A percentile compares a stretch with the other conserved stretches of the same genome.
Conservation (phyloP, 768 basidiomycete species). For the Podaxis mareebaensis region DNA sequence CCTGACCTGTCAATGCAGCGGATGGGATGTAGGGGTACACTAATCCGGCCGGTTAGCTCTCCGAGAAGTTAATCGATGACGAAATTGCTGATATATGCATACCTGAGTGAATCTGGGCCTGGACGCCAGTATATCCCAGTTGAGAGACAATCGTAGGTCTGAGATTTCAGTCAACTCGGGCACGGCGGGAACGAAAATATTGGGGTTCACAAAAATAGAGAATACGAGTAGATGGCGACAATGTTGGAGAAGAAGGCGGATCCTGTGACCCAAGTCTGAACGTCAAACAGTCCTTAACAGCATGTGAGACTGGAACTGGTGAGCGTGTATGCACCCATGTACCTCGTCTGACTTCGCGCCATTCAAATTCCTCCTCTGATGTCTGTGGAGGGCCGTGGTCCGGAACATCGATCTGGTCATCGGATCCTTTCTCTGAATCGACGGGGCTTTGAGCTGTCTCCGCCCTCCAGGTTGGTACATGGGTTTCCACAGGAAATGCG, state of each 20-base stretch:
- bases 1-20: conserved; percentile 25
- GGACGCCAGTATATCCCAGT: conserved; percentile 28
- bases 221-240: conserved; percentile 27
- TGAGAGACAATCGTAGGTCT: conserved; percentile 30
- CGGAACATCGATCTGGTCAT: background rate
- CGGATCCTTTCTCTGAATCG: background rate
- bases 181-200: background rate
- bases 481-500: background rate
- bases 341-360: conserved; percentile 12
- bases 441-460: background rate
- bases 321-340: too few relatives aligned
- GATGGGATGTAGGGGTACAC: conserved; percentile 31
- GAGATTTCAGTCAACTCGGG: background rate
- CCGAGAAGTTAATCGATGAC: background rate
- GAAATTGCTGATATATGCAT: too few relatives aligned
- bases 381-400: background rate
- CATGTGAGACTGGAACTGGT: too few relatives aligned
- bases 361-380: conserved; percentile 7
- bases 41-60: conserved; percentile 16
- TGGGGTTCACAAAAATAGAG: conserved; percentile 25
- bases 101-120: conserved; percentile 24
- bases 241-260: conserved; percentile 1
- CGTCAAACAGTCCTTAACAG: conserved; percentile 3
- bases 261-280: conserved; percentile 15
- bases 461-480: background rate